Percentiles rank a stretch among this genome's conserved stretches.
These are phyloP conservation scores for Globisporangium yorkense DNA, from an alignment of 352 stramenopile species.

Conservation along the genomic window DNA sequence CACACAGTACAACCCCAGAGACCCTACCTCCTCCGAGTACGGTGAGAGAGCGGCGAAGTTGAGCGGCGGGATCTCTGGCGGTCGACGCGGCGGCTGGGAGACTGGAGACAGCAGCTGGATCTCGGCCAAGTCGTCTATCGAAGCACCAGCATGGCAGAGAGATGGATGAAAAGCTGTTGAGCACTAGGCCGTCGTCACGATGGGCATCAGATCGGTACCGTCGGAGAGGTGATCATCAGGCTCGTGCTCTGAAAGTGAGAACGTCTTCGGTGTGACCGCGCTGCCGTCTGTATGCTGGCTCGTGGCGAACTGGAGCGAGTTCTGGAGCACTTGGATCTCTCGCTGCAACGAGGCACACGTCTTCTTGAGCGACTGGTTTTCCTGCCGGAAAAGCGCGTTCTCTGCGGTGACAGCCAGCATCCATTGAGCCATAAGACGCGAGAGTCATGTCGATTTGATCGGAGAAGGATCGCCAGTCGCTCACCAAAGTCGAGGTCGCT, in stretches of 20 bases:
- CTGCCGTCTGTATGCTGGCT: not conserved
- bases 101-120: slow-evolving; percentile 20
- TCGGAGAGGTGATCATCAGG: slow-evolving; percentile 12
- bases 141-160: not conserved
- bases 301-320: slow-evolving; percentile 18
- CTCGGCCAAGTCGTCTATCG: slow-evolving; percentile 21
- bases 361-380: slow-evolving; percentile 51
- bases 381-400: slow-evolving; percentile 36
- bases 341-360: slow-evolving; percentile 37
- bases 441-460: not conserved
- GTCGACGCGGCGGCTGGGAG: slow-evolving; percentile 9
- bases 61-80: slow-evolving; percentile 34
- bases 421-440: not conserved
- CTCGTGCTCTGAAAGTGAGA: slow-evolving; percentile 1
- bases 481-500: slow-evolving; percentile 19
- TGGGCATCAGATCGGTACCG: slow-evolving; percentile 6
- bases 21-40: slow-evolving; percentile 47
- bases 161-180: not conserved
- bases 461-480: not conserved
- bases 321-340: slow-evolving; percentile 44
- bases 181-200: not conserved
- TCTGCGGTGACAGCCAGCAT: slow-evolving; percentile 21
- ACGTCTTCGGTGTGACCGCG: not conserved
- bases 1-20: too few species aligned
- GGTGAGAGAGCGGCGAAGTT: slow-evolving; percentile 40